phyloP scores from a whole-genome alignment of 2,329 filamentous ascomycete species.

The Beauveria sp. region DNA sequence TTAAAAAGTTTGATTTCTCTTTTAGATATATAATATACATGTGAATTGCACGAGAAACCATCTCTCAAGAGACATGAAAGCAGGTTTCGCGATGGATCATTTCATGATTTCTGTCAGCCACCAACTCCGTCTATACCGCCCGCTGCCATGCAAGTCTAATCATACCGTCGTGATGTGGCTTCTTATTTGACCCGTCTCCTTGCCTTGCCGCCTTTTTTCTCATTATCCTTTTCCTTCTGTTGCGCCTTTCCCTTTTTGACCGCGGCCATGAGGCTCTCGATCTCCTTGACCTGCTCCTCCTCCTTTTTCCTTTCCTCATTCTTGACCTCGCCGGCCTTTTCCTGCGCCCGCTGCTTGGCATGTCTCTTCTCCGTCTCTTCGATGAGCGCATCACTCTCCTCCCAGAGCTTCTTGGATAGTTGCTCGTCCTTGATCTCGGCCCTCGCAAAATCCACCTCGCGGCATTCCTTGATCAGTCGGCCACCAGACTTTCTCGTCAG shows the following conservation, averaged over 20 bases:
- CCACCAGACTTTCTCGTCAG: conserved; percentile 56
- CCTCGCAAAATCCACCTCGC: conserved; percentile 62
- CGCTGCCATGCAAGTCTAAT: background rate
- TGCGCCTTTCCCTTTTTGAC: conserved; percentile 36
- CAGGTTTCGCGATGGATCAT: background rate
- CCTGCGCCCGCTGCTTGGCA: conserved; percentile 41
- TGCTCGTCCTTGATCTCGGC: conserved; percentile 71
- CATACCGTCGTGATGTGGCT: background rate
- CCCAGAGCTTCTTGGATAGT: conserved; percentile 79
- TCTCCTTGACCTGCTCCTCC: conserved; percentile 23
- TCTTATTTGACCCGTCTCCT: conserved; percentile 2
- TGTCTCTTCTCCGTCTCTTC: conserved; percentile 74
- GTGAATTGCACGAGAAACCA: background rate
- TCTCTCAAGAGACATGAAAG: background rate
- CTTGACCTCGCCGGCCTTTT: conserved; percentile 23
- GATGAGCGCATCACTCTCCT: conserved; percentile 78
- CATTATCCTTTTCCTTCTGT: conserved; percentile 17
- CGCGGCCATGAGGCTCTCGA: conserved; percentile 31
- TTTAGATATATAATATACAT: too few relatives aligned
- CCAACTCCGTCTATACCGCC: background rate
- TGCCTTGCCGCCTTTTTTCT: conserved; percentile 1
- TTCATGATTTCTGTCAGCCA: background rate
- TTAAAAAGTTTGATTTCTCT: too few relatives aligned
- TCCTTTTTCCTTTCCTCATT: conserved; percentile 29
- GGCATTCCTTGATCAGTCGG: conserved; percentile 81